A percentile compares a stretch with the other conserved stretches of the same genome.
Evolutionary conservation across 305 asterid species (phyloP).

Genomic region (Fraxinus baroniana): DNA sequence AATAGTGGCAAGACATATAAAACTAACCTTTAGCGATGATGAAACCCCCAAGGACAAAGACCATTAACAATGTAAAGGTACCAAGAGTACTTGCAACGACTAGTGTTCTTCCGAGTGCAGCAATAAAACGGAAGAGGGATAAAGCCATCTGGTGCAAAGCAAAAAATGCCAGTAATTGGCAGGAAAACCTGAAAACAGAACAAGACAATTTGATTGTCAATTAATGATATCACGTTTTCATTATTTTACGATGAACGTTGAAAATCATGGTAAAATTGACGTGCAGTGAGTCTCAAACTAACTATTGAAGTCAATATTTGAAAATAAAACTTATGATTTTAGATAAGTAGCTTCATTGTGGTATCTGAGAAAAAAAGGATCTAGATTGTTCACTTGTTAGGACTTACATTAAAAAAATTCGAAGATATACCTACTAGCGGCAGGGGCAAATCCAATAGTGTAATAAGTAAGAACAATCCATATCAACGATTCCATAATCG

Average conservation of each 20-base stretch:
- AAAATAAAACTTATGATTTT: neutral
- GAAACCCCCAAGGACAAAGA: conserved; percentile 48
- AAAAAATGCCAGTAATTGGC: conserved; percentile 47
- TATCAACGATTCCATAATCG: conserved; percentile 39
- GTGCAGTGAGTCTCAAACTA: neutral
- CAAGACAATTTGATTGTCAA: neutral
- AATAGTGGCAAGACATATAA: neutral
- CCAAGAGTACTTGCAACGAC: conserved; percentile 47
- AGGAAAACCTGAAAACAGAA: conserved; percentile 34
- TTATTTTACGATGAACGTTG: neutral
- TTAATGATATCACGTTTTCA: neutral
- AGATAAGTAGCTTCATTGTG: neutral
- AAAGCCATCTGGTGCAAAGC: conserved; percentile 54
- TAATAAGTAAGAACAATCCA: conserved; percentile 49
- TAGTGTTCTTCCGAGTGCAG: conserved; percentile 47
- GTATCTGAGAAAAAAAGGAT: neutral
- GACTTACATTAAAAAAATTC: neutral
- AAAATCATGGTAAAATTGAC: neutral
- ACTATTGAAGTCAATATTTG: neutral
- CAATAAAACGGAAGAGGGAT: conserved; percentile 45
- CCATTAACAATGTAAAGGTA: conserved; percentile 41
- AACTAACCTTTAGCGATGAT: conserved; percentile 42
- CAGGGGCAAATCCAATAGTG: conserved; percentile 53
- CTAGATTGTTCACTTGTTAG: neutral
- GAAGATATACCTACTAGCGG: conserved; percentile 38